phyloP scores from a whole-genome alignment of 345 rosid genomes.

The Eucalyptus tenuipes region DNA sequence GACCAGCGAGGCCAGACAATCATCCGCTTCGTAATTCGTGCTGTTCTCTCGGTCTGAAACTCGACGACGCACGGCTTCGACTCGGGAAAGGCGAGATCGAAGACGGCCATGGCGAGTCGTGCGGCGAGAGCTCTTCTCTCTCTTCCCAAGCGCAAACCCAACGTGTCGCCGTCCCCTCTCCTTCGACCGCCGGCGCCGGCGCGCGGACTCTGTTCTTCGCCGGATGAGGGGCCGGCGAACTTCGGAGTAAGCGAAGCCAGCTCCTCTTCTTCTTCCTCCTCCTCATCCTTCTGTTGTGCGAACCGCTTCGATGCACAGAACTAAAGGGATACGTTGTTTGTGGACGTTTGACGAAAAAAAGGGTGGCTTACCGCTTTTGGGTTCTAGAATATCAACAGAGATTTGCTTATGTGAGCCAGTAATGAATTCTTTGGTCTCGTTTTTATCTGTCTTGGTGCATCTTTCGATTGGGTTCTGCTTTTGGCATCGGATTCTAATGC shows the following conservation, averaged over 20 bases:
- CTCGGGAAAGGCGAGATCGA: neutral
- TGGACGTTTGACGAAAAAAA: neutral
- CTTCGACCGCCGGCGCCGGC: neutral
- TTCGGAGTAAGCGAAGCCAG: neutral
- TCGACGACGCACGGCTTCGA: neutral
- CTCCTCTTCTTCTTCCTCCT: neutral
- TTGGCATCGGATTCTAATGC: neutral
- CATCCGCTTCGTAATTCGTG: neutral
- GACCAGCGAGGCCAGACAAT: neutral
- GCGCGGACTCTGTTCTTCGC: neutral
- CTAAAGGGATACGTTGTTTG: neutral
- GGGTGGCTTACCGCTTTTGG: neutral
- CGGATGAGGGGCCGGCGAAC: neutral
- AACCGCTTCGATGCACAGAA: neutral
- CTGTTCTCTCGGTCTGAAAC: neutral
- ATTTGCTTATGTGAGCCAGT: neutral
- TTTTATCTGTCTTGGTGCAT: neutral
- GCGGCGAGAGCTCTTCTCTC: neutral
- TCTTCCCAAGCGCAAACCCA: neutral
- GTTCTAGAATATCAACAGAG: neutral
- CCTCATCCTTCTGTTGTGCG: neutral
- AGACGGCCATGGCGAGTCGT: neutral
- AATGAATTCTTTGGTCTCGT: neutral
- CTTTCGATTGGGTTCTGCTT: neutral
- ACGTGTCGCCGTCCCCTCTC: neutral